A percentile compares a stretch with the other conserved stretches of the same genome.
These are phyloP conservation scores for Mucor velutinosus DNA, from an alignment of 371 early-diverging fungal species.

Conservation along the genomic window DNA sequence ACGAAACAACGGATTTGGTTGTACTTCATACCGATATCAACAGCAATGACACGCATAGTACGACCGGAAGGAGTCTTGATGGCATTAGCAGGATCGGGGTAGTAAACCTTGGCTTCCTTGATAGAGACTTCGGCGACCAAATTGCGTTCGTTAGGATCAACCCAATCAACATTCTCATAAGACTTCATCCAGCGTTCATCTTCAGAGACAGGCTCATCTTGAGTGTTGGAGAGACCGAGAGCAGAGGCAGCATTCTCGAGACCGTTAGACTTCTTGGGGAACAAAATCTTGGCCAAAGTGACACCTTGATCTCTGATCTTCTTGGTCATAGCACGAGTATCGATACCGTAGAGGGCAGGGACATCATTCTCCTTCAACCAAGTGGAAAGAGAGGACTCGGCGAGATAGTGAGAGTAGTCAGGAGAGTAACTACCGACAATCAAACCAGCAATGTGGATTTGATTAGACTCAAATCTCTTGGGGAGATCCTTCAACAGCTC, in stretches of 20 bases:
- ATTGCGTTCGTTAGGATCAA: slow-evolving; percentile 91
- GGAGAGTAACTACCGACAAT: slow-evolving; percentile 87
- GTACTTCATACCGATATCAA: slow-evolving; percentile 98
- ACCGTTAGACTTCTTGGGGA: slow-evolving; percentile 58
- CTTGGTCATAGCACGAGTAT: slow-evolving; percentile 91
- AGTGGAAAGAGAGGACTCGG: slow-evolving; percentile 81
- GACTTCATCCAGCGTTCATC: slow-evolving; percentile 62
- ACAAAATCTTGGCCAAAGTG: slow-evolving; percentile 84
- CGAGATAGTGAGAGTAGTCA: slow-evolving; percentile 93
- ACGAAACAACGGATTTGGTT: slow-evolving; percentile 97
- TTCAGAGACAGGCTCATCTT: slow-evolving; percentile 19
- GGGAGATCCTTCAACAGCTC: slow-evolving; percentile 80
- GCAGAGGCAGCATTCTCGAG: slow-evolving; percentile 43
- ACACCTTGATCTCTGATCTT: slow-evolving; percentile 86
- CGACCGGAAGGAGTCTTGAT: slow-evolving; percentile 75
- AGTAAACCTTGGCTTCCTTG: slow-evolving; percentile 77
- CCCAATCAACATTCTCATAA: slow-evolving; percentile 83
- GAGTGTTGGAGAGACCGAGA: slow-evolving; percentile 33
- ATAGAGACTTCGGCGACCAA: slow-evolving; percentile 92
- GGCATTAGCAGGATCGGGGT: slow-evolving; percentile 63
- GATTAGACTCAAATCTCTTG: slow-evolving; percentile 83
- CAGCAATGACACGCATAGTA: slow-evolving; percentile 82
- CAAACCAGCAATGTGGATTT: slow-evolving; percentile 86
- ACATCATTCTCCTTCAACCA: slow-evolving; percentile 90
- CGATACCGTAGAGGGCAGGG: slow-evolving; percentile 91